A percentile compares a stretch with the other conserved stretches of the same genome.
Evolutionary conservation across 768 basidiomycete species (phyloP).

Genomic region (Cantharellus cinnabarinus): DNA sequence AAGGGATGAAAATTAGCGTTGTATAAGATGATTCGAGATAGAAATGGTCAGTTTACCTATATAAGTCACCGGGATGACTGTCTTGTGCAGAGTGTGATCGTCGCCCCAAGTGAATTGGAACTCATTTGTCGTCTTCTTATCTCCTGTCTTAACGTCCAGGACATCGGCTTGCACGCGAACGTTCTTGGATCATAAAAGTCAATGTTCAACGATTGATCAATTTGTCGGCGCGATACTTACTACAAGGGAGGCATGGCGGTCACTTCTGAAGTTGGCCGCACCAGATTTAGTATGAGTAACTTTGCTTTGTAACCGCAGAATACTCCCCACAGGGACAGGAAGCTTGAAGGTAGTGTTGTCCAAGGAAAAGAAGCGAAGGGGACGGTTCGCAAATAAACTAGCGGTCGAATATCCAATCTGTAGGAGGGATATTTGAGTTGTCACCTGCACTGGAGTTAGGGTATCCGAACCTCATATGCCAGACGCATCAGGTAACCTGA

Average conservation of each 20-base stretch:
- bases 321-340: constrained; percentile 70
- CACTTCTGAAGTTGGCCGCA: constrained; percentile 12
- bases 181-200: constrained; percentile 25
- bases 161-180: constrained; percentile 53
- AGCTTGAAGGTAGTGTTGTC: constrained; percentile 62
- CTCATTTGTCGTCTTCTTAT: constrained; percentile 48
- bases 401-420: constrained; percentile 53
- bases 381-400: constrained; percentile 41
- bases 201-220: not conserved
- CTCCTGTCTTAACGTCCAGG: constrained; percentile 43
- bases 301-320: constrained; percentile 50
- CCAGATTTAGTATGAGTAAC: constrained; percentile 34
- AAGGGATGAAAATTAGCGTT: constrained; percentile 11
- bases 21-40: constrained; percentile 9
- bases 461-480: constrained; percentile 37
- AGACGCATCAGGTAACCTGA: constrained; percentile 42
- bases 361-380: constrained; percentile 50
- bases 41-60: constrained; percentile 21
- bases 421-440: constrained; percentile 12
- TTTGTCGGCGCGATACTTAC: constrained; percentile 22
- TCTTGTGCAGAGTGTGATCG: constrained; percentile 21
- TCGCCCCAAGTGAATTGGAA: constrained; percentile 56
- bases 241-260: constrained; percentile 32
- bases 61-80: constrained; percentile 50
- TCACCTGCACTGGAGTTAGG: constrained; percentile 4